Evolutionary conservation across 306 rosid genomes (phyloP), one percentile per base, ranked within the genome.

Genomic region (Purshia tridentata): DNA sequence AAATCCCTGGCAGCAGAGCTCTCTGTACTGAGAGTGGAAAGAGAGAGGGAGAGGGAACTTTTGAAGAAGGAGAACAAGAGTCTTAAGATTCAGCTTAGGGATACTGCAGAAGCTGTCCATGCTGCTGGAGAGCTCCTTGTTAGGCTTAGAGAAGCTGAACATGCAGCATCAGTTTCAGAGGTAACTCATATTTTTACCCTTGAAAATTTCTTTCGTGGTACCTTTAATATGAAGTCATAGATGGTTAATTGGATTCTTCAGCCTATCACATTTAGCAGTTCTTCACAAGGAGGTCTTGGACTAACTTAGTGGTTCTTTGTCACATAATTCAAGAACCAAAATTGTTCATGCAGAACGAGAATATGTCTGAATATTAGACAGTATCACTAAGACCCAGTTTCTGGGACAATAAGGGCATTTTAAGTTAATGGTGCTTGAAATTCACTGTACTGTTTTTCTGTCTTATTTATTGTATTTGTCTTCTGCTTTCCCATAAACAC

Each of bases 51-150:
- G 85, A 89, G 88, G 55, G 96, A 94, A 48, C 72, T 82, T 45
- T 68, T 95, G 85, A 91, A 84, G 73, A 95, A 84, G 85, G 96
- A 91, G 81, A 94, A 94, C 85, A 83, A 60, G 74, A 89, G 84
- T 86, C 96, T 95, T 50, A 95, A 85, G 78, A 65, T 84, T 81
- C 97, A 91, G 82, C 98, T 91, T 29, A 81, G 98, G 80, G 98
- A 95, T 84, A 95, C 97, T 57, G 99, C 98, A 66, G 99, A 91
- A 83, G 99, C 98, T 60, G 99, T 95, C 67, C 99, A 95, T 81
- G 98, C 98, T 37, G 99, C 99, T 44, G 99, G 98, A 69, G 99
- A 88, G 78, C 87, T 95, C 29, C 99, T 95, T 63, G 98, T 88
- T 41, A 77, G 99, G 86, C 96, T 91, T 39, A 86, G 97, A 84